Evolutionary conservation across 176 grass and related monocot species (phyloP), one percentile per base, ranked within the genome.

Genomic region (Triticum turgidum): DNA sequence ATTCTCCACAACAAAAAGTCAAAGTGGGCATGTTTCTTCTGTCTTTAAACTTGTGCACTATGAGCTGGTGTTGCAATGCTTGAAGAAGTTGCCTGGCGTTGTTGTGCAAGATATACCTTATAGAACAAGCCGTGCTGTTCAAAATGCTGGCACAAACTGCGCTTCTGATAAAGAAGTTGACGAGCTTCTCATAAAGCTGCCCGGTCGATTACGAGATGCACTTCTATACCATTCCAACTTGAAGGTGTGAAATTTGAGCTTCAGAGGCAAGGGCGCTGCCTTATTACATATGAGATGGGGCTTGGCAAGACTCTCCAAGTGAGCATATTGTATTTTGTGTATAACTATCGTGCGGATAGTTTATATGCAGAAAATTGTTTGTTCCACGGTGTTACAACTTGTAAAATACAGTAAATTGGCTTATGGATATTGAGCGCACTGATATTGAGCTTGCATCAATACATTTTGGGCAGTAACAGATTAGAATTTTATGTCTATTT

Each of bases 201-300:
- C 96, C 3, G 82, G 64, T 11, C 82, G 80, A 35, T 63, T 95
- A 75, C 67, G 56, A 84, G 81, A 92, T 90, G 80, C 86, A 34
- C 91, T 98, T 52, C 89, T 95, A 51, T 95, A 51, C 96, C 96
- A 24, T 98, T 98, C 87, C 96, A 98, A 87, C 86, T 94, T 61
- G 96, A 95, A 84, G 93, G 96, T 1, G 88, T 95, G 44, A 92
- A 51, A 85, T 98, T 95, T 88, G 91, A 90, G 80, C 93, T 98
- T 78, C 87, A 80, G 88, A 90, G 96, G 79, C 81, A 79, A 79
- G 96, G 93, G 8, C 65, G 88, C 22, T 98, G 96, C 74, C 90
- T 98, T 83, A 98, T 98, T 84, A 91, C 96, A 82, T 91, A 98
- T 92, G 93, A 98, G 74, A 98, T 98, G 96, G 96, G 93, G 12